phyloP scores from a whole-genome alignment of 805 yeast genomes.

The Nakazawaea ernobii region DNA sequence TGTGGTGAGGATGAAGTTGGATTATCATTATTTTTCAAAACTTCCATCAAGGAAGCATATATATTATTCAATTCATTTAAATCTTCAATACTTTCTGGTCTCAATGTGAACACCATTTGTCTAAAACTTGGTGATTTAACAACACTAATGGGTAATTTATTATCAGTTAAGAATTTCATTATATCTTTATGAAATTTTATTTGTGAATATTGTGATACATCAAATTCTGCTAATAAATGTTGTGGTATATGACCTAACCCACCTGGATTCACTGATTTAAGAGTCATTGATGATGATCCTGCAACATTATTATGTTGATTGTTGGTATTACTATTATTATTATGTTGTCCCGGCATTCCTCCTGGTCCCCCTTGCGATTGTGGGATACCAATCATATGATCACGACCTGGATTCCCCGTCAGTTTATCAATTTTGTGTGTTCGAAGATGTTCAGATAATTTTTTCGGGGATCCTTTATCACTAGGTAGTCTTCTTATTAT shows the following conservation, averaged over 20 bases:
- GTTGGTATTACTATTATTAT: neutral
- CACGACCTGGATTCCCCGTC: slow-evolving; percentile 34
- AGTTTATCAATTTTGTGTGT: slow-evolving; percentile 43
- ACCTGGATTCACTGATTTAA: slow-evolving; percentile 9
- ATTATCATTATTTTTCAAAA: slow-evolving; percentile 25
- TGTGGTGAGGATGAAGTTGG: neutral
- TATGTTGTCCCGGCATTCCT: neutral
- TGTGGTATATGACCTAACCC: slow-evolving; percentile 12
- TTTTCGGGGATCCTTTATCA: slow-evolving; percentile 57
- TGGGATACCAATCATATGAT: slow-evolving; percentile 32
- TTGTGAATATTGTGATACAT: slow-evolving; percentile 37
- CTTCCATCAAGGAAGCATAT: slow-evolving; percentile 40
- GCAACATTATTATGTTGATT: neutral
- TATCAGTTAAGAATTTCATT: slow-evolving; percentile 44
- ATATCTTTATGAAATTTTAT: slow-evolving; percentile 45
- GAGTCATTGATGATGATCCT: neutral
- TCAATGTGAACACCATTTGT: slow-evolving; percentile 43
- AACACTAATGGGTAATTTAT: slow-evolving; percentile 40
- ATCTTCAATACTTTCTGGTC: slow-evolving; percentile 42
- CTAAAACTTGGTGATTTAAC: slow-evolving; percentile 47
- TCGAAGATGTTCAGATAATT: slow-evolving; percentile 48
- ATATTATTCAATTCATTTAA: slow-evolving; percentile 39
- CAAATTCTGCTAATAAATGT: slow-evolving; percentile 20
- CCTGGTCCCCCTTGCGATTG: neutral
- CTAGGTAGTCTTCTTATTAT: slow-evolving; percentile 39